These are phyloP conservation scores for Hymenoscyphus salicellus DNA, from an alignment of 2,329 filamentous ascomycete species.

Conservation along the genomic window DNA sequence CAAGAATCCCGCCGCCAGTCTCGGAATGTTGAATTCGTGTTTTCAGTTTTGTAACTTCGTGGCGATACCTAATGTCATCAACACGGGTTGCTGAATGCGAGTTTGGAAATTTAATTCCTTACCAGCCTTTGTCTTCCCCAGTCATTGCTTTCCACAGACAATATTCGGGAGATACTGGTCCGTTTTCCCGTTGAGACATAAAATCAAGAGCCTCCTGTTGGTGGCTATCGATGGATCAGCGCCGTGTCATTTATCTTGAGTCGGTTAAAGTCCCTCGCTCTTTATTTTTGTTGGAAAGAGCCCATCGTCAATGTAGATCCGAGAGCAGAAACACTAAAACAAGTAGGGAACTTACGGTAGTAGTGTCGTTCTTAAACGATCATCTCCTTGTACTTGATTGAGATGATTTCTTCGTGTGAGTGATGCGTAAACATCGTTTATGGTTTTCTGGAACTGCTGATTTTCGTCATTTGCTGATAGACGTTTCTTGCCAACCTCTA, in stretches of 20 bases:
- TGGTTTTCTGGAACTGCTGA: background rate
- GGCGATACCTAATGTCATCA: conserved; percentile 32
- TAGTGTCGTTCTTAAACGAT: background rate
- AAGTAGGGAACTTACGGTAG: background rate
- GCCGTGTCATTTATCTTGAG: background rate
- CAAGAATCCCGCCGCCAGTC: conserved; percentile 56
- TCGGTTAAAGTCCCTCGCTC: background rate
- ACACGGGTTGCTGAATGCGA: conserved; percentile 25
- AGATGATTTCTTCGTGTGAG: background rate
- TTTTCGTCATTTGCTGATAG: background rate
- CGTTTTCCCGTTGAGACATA: conserved; percentile 41
- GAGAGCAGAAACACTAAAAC: background rate
- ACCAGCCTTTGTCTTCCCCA: conserved; percentile 26
- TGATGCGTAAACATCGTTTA: background rate
- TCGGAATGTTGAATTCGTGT: conserved; percentile 38
- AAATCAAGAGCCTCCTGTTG: conserved; percentile 41
- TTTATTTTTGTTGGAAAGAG: background rate
- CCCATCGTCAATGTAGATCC: background rate
- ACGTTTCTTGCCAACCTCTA: background rate
- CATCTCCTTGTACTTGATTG: background rate
- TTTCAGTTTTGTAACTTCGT: conserved; percentile 27
- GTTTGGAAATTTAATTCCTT: background rate
- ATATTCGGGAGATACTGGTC: conserved; percentile 34
- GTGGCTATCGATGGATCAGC: conserved; percentile 33
- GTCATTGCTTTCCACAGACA: conserved; percentile 36